Conservation (phyloP, 2,329 filamentous ascomycete genomes). For the Colletotrichum spinosum region DNA sequence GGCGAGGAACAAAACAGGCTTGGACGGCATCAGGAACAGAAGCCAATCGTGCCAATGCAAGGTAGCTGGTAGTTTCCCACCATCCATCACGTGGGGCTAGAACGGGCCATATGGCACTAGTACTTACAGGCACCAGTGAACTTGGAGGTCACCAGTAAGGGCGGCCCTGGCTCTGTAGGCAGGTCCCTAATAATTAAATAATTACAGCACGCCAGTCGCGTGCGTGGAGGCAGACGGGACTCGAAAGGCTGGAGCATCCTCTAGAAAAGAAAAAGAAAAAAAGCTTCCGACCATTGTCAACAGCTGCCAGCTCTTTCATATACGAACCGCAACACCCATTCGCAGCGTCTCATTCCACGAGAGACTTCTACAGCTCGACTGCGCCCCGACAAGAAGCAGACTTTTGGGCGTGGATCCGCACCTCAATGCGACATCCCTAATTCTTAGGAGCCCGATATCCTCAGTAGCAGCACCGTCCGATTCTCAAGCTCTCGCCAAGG, state of each 20-base stretch:
- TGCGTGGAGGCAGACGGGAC: constrained; percentile 29
- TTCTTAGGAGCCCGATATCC: constrained; percentile 2
- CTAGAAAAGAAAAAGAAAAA: constrained; percentile 29
- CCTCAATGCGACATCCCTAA: constrained; percentile 30
- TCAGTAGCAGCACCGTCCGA: constrained; percentile 13
- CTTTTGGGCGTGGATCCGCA: constrained; percentile 17
- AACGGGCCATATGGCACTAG: constrained; percentile 29
- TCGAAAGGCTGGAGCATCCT: constrained; percentile 35
- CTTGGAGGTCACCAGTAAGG: constrained; percentile 16
- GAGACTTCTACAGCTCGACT: neutral
- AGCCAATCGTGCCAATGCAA: neutral
- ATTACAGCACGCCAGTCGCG: constrained; percentile 34
- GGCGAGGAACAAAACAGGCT: constrained; percentile 17
- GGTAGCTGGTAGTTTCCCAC: constrained; percentile 18
- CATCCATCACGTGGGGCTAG: constrained; percentile 36
- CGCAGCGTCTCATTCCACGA: constrained; percentile 6
- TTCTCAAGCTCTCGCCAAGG: constrained; percentile 14
- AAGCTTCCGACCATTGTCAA: constrained; percentile 30
- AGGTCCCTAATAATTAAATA: constrained; percentile 8
- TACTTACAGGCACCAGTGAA: constrained; percentile 2
- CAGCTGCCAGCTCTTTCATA: constrained; percentile 13
- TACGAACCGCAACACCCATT: constrained; percentile 10
- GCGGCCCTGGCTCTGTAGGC: constrained; percentile 11
- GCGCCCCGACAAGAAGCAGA: neutral
- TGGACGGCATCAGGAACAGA: constrained; percentile 12